Conservation (phyloP, 1,284 basidiomycete genomes). For the Lentinus polychrous region DNA sequence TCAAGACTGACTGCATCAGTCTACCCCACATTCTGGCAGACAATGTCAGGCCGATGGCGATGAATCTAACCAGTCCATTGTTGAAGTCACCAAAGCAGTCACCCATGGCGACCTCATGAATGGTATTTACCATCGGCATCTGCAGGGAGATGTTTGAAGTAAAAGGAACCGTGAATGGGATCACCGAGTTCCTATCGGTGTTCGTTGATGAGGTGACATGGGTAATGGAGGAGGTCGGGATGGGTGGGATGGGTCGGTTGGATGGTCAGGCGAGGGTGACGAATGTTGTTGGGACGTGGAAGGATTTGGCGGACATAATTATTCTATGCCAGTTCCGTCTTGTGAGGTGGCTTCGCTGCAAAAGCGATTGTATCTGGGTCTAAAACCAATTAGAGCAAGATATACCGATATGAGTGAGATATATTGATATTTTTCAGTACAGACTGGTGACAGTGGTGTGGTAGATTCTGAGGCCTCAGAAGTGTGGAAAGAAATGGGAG, state of each 20-base stretch:
- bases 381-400: no score
- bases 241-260: conserved; percentile 70
- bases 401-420: background rate
- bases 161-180: conserved; percentile 85
- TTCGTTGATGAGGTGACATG: conserved; percentile 88
- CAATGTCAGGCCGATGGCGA: no score
- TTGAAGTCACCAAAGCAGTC: conserved; percentile 44
- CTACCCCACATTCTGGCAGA: no score
- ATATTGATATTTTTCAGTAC: conserved; percentile 1
- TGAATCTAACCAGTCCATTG: no score
- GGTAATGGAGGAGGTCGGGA: conserved; percentile 87
- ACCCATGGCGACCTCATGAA: conserved; percentile 85
- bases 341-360: no score
- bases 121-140: conserved; percentile 85
- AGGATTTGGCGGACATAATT: conserved; percentile 36
- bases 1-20: no score
- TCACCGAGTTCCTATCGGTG: conserved; percentile 83
- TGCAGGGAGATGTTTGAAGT: conserved; percentile 86
- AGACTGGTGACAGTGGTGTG: no score
- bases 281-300: conserved; percentile 97
- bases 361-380: no score
- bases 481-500: no score
- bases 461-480: no score
- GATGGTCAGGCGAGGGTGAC: conserved; percentile 85
- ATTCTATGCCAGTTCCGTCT: no score